Percentiles rank a stretch among this genome's conserved stretches.
Conservation (phyloP, 768 basidiomycete species). For the Rhizopogon rudus region DNA sequence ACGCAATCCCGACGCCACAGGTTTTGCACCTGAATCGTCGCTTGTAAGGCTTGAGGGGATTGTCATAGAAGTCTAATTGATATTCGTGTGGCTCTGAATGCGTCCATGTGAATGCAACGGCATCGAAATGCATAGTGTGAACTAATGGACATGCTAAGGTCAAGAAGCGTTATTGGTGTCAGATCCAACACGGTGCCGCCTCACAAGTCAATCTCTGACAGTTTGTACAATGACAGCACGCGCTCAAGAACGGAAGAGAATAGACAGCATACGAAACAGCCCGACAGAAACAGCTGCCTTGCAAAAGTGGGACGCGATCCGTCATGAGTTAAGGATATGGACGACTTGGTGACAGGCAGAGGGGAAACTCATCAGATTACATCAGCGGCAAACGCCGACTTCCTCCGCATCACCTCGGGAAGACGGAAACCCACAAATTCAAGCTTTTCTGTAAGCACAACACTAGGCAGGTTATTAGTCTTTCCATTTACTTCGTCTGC, state of each 20-base stretch:
- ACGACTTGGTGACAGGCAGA: background rate
- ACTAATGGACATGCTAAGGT: conserved; percentile 54
- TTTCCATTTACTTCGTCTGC: background rate
- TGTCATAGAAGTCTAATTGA: conserved; percentile 41
- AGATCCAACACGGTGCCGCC: conserved; percentile 5
- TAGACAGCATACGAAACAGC: conserved; percentile 41
- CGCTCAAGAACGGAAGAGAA: conserved; percentile 47
- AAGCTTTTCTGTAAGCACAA: conserved; percentile 5
- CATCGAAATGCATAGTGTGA: conserved; percentile 53
- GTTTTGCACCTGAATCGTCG: conserved; percentile 56
- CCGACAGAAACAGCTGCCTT: conserved; percentile 61
- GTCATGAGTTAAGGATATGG: background rate
- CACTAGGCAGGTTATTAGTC: conserved; percentile 6
- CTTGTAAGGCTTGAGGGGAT: conserved; percentile 52
- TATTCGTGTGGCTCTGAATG: conserved; percentile 30
- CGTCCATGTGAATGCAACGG: conserved; percentile 50
- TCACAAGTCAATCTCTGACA: conserved; percentile 59
- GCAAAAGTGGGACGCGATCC: conserved; percentile 17
- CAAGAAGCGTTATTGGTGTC: conserved; percentile 1
- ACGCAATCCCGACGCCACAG: conserved; percentile 53
- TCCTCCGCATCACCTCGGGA: conserved; percentile 17
- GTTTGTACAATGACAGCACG: conserved; percentile 67
- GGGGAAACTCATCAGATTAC: conserved; percentile 13
- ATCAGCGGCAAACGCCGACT: conserved; percentile 26
- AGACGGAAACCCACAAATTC: conserved; percentile 8